Base-by-base conservation (phyloP, 805 yeast species). In the Ogataea paraovalis region DNA sequence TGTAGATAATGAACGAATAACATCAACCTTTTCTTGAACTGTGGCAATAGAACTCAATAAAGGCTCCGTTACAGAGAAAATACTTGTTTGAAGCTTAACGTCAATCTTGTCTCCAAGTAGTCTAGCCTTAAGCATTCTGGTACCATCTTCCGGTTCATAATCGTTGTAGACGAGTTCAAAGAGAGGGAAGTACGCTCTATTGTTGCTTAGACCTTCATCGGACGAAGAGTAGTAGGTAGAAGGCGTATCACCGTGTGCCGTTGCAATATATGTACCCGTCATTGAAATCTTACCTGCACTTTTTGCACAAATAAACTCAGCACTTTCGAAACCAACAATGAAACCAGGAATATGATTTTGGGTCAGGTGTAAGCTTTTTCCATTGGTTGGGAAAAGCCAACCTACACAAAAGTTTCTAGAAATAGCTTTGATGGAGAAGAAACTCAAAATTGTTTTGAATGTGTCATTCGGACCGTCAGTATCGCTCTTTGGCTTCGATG, bases 241-340 rank as follows among this genome's bases (percentile, higher is more conserved):
- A 3, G 83, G 64, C 4, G 75, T 61, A 6, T 68, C 55, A 0
- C 92, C 89, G 54, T 78, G 78, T 0, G 96, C 91, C 2, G 83
- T 80, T 0, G 96, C 79, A 2, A 86, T 55, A 58, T 80, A 89
- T 3, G 88, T 85, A 40, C 83, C 86, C 44, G 78, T 71, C 47
- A 88, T 68, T 0, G 89, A 78, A 36, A 88, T 69, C 52, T 83
- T 82, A 2, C 96, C 96, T 37, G 79, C 65, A 8, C 71, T 71
- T 16, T 78, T 76, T 41, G 82, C 83, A 20, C 83, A 75, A 0
- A 82, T 78, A 1, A 88, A 80, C 51, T 82, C 85, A 19, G 88
- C 77, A 16, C 82, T 69, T 53, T 87, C 88, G 46, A 85, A 87
- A 0, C 97, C 97, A 27, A 81, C 51, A 34, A 86, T 82, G n/a